Evolutionary conservation across 139 green algal species (phyloP).

Genomic region (Asterochloris erici): DNA sequence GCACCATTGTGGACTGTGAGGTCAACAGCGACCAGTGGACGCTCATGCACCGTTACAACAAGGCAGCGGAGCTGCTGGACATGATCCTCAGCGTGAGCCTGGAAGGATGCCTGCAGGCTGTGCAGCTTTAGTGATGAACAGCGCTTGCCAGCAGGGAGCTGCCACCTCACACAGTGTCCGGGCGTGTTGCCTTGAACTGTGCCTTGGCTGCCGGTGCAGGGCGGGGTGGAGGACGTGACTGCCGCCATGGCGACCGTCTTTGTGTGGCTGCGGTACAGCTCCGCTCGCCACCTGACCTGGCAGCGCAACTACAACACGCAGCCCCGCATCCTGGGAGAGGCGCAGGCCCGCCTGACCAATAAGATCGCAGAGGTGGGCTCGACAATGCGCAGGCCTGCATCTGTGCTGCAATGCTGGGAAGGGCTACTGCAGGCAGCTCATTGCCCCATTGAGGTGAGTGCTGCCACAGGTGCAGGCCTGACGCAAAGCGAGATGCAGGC

Average conservation of each 20-base stretch:
- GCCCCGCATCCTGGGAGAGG: conserved; percentile 80
- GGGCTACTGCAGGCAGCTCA: not conserved
- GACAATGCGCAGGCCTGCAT: not conserved
- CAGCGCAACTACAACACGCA: conserved; percentile 99
- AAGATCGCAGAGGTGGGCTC: conserved; percentile 54
- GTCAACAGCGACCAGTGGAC: conserved; percentile 74
- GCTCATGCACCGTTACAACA: conserved; percentile 97
- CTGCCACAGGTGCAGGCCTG: not conserved
- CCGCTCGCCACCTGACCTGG: conserved; percentile 94
- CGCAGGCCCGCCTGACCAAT: conserved; percentile 89
- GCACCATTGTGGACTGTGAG: conserved; percentile 78
- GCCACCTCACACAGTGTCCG: not conserved
- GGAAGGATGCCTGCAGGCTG: too few species aligned
- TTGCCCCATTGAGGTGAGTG: not conserved
- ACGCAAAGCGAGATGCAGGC: not conserved
- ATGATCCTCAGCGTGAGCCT: conserved; percentile 34
- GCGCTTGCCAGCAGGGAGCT: not conserved
- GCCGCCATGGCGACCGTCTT: conserved; percentile 74
- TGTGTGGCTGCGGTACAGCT: conserved; percentile 92
- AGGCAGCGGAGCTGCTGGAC: conserved; percentile 77
- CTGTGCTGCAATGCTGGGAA: not conserved
- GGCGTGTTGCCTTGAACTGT: not conserved
- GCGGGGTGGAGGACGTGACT: conserved; percentile 36
- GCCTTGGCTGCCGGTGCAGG: conserved; percentile 22
- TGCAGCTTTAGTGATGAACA: not conserved